A percentile compares a stretch with the other conserved stretches of the same genome.
Evolutionary conservation across 495 filamentous ascomycete species (phyloP).

Genomic region (Penicillium antarcticum): DNA sequence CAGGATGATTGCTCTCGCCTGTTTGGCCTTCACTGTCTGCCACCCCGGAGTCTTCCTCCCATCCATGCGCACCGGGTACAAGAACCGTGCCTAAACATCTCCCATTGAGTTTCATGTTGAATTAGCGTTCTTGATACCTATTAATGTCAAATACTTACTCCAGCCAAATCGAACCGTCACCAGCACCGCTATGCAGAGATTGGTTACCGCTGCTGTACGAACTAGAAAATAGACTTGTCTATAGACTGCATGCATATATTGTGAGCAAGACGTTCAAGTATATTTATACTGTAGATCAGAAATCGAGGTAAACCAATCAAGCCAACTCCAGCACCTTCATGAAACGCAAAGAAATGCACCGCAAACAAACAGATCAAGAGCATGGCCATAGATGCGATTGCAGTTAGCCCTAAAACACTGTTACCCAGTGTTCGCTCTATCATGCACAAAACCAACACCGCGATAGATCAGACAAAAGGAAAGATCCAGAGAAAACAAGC

Average conservation of each 20-base stretch:
- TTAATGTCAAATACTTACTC: too few relatives aligned
- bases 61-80: slow-evolving; percentile 34
- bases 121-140: background rate
- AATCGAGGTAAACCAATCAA: background rate
- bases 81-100: slow-evolving; percentile 15
- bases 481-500: background rate
- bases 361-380: slow-evolving; percentile 3
- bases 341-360: slow-evolving; percentile 7
- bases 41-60: slow-evolving; percentile 50
- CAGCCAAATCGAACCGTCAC: background rate
- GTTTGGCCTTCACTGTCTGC: slow-evolving; percentile 42
- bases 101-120: background rate
- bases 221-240: too few relatives aligned
- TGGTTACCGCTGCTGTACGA: too few relatives aligned
- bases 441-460: background rate
- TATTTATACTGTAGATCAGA: background rate
- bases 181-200: background rate
- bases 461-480: background rate
- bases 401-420: background rate
- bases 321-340: background rate
- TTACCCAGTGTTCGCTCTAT: background rate
- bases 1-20: slow-evolving; percentile 50
- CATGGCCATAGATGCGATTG: slow-evolving; percentile 10
- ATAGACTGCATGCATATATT: too few relatives aligned
- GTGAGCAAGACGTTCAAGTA: background rate